A percentile compares a stretch with the other conserved stretches of the same genome.
Evolutionary conservation across 1,139 yeast genomes (phyloP).

Genomic region (Pichia kudriavzevii): DNA sequence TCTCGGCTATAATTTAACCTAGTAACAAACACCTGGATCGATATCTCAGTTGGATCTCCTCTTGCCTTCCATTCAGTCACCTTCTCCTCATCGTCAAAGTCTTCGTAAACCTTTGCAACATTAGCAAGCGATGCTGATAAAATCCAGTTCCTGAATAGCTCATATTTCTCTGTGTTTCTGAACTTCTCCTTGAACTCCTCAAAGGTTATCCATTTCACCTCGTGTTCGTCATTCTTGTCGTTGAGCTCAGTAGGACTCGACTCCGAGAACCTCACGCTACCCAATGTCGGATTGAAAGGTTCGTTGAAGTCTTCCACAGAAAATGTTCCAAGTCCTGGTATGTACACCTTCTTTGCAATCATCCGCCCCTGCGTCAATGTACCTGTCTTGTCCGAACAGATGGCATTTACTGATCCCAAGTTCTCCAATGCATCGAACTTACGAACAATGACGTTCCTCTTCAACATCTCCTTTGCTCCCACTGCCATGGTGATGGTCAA

Average conservation of each 20-base stretch:
- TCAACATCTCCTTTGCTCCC: slow-evolving; percentile 74
- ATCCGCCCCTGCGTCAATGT: slow-evolving; percentile 75
- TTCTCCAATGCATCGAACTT: slow-evolving; percentile 75
- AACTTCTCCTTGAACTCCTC: slow-evolving; percentile 17
- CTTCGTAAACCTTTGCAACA: slow-evolving; percentile 51
- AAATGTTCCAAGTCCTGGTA: slow-evolving; percentile 68
- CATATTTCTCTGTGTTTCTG: slow-evolving; percentile 21
- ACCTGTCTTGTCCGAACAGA: slow-evolving; percentile 81
- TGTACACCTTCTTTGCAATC: slow-evolving; percentile 67
- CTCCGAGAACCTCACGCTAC: slow-evolving; percentile 40
- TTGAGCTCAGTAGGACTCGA: slow-evolving; percentile 36
- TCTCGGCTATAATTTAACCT: slow-evolving; percentile 47
- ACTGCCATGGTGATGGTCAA: slow-evolving; percentile 85
- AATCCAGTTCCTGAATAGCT: slow-evolving; percentile 41
- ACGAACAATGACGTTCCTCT: slow-evolving; percentile 65
- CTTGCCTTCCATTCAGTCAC: slow-evolving; percentile 59
- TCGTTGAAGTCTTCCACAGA: slow-evolving; percentile 54
- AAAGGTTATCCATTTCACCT: slow-evolving; percentile 18
- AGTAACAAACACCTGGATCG: slow-evolving; percentile 65
- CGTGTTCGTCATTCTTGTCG: too few species aligned
- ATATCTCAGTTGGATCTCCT: slow-evolving; percentile 83
- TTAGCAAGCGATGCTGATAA: slow-evolving; percentile 64
- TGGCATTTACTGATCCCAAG: slow-evolving; percentile 71
- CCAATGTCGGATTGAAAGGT: slow-evolving; percentile 68
- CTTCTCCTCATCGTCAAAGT: slow-evolving; percentile 32